Percentiles rank a stretch among this genome's conserved stretches.
Evolutionary conservation across 202 grass and related monocot species (phyloP).

Genomic region (Hordeum pubiflorum): DNA sequence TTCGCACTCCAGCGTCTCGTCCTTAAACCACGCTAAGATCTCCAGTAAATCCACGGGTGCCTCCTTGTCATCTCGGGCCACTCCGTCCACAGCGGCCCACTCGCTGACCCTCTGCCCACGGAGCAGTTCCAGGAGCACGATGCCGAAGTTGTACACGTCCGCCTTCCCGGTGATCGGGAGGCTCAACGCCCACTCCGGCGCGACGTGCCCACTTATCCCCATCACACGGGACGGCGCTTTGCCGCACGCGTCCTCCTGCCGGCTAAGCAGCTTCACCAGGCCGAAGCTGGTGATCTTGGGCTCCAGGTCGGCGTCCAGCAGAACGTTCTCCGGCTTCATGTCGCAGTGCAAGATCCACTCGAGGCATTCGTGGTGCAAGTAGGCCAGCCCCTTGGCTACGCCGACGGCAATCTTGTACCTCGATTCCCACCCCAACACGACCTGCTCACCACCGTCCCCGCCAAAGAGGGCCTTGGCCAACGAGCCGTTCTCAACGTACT

Average conservation of each 20-base stretch:
- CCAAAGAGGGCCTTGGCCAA: slow-evolving; percentile 33
- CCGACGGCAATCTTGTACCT: not conserved
- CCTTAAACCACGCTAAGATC: not conserved
- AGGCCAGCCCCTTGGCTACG: not conserved
- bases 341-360: not conserved
- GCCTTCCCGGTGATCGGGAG: not conserved
- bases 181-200: slow-evolving; percentile 20
- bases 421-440: not conserved
- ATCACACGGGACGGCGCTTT: not conserved
- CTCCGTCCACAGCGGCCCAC: not conserved
- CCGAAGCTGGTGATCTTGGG: not conserved
- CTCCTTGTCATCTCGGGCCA: not conserved
- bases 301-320: not conserved
- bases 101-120: slow-evolving; percentile 3
- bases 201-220: slow-evolving; percentile 18
- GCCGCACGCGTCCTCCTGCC: not conserved
- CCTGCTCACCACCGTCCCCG: no score
- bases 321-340: not conserved
- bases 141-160: slow-evolving; percentile 43
- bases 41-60: not conserved
- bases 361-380: not conserved
- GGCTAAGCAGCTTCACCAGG: not conserved
- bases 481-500: slow-evolving; percentile 47
- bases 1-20: not conserved
- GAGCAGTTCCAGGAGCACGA: slow-evolving; percentile 40